These are phyloP conservation scores for Boechera retrofracta DNA, from an alignment of 345 rosid genomes.

Conservation along the genomic window DNA sequence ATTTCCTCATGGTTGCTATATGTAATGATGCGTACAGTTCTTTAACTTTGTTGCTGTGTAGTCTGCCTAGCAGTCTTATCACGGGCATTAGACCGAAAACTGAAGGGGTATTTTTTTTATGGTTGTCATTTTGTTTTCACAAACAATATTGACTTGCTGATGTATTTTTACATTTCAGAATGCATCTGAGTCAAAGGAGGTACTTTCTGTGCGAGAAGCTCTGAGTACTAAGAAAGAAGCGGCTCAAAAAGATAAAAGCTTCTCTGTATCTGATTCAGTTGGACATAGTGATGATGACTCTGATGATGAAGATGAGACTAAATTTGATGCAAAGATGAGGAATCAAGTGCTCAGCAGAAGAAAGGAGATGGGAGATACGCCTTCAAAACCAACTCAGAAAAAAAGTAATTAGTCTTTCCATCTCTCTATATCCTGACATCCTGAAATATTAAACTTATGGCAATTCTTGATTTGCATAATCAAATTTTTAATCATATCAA, in stretches of 20 bases:
- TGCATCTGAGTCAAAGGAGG: slow-evolving; percentile 63
- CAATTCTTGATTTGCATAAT: slow-evolving; percentile 10
- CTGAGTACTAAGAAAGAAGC: slow-evolving; percentile 70
- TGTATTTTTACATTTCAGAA: slow-evolving; percentile 55
- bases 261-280: slow-evolving; percentile 44
- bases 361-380: slow-evolving; percentile 65
- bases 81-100: neutral
- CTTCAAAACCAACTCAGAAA: slow-evolving; percentile 54
- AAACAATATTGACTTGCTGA: slow-evolving; percentile 21
- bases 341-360: slow-evolving; percentile 69
- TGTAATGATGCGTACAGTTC: slow-evolving; percentile 14
- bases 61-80: slow-evolving; percentile 22
- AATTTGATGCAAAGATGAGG: slow-evolving; percentile 91
- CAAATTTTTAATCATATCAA: neutral
- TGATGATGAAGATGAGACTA: slow-evolving; percentile 64
- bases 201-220: slow-evolving; percentile 79
- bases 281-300: slow-evolving; percentile 47
- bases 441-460: slow-evolving; percentile 9
- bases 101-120: neutral
- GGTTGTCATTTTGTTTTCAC: slow-evolving; percentile 13
- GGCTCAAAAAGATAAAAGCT: slow-evolving; percentile 51
- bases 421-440: slow-evolving; percentile 12
- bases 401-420: slow-evolving; percentile 52
- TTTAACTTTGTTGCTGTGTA: slow-evolving; percentile 13
- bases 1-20: slow-evolving; percentile 16